Conservation (phyloP, 192 early-diverging fungal species). For the Thamnidium elegans region DNA sequence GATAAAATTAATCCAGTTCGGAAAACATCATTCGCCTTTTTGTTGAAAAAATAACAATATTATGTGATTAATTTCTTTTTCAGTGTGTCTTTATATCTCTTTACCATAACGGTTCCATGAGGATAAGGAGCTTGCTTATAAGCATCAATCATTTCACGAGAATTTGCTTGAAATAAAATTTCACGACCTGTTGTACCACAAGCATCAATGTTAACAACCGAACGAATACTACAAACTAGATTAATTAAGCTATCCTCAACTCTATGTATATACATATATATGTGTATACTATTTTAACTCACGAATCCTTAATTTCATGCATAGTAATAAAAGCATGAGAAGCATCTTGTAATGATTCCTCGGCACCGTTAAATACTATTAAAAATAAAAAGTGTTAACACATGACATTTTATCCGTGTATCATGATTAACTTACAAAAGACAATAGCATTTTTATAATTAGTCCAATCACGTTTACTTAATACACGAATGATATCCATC, state of each 20-base stretch:
- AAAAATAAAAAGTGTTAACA: not conserved
- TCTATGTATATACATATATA: no score
- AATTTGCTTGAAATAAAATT: conserved; percentile 77
- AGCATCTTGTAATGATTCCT: conserved; percentile 75
- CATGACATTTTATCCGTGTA: not conserved
- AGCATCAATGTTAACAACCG: conserved; percentile 76
- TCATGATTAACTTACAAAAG: conserved; percentile 44
- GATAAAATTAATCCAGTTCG: conserved; percentile 59
- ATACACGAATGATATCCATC: conserved; percentile 60
- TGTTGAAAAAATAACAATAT: not conserved
- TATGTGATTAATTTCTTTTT: not conserved
- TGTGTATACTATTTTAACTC: no score
- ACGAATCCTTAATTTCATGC: conserved; percentile 47
- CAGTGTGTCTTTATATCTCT: not conserved
- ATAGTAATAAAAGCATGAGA: conserved; percentile 69
- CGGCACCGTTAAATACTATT: conserved; percentile 72
- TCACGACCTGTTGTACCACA: conserved; percentile 65
- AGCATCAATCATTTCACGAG: conserved; percentile 62
- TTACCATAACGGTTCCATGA: conserved; percentile 64
- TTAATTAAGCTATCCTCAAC: not conserved
- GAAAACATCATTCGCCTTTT: conserved; percentile 55
- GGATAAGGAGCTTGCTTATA: conserved; percentile 60
- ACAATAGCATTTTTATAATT: conserved; percentile 50
- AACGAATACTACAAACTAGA: conserved; percentile 37
- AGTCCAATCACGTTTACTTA: conserved; percentile 43